Evolutionary conservation across 768 basidiomycete species (phyloP).

Genomic region (Lactifluus echinatus): DNA sequence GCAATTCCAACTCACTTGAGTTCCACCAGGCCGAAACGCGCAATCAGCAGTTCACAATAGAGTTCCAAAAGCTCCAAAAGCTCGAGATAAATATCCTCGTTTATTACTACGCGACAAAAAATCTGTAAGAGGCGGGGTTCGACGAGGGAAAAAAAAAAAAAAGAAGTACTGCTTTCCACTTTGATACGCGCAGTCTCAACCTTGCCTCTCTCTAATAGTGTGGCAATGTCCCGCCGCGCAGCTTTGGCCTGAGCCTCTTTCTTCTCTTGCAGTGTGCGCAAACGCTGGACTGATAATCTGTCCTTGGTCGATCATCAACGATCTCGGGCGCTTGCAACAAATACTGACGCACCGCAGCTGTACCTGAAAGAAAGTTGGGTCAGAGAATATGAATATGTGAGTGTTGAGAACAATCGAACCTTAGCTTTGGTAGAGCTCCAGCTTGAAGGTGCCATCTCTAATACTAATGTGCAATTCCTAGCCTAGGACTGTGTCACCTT

Average conservation of each 20-base stretch:
- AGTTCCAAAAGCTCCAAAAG: slow-evolving; percentile 88
- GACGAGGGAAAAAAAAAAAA: slow-evolving; percentile 19
- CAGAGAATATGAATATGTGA: neutral
- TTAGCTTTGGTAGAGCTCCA: slow-evolving; percentile 62
- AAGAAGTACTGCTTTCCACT: slow-evolving; percentile 68
- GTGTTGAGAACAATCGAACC: slow-evolving; percentile 25
- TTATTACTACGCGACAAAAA: slow-evolving; percentile 46
- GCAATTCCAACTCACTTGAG: slow-evolving; percentile 50
- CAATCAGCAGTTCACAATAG: slow-evolving; percentile 88
- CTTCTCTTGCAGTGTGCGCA: slow-evolving; percentile 86
- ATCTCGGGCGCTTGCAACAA: neutral
- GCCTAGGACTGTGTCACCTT: too few relatives aligned
- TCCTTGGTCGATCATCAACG: neutral
- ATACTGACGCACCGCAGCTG: slow-evolving; percentile 36
- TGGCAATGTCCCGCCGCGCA: slow-evolving; percentile 72
- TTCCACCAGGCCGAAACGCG: slow-evolving; percentile 88
- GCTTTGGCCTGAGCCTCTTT: slow-evolving; percentile 76
- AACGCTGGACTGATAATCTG: slow-evolving; percentile 77
- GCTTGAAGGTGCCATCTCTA: slow-evolving; percentile 32
- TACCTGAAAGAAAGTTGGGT: slow-evolving; percentile 29
- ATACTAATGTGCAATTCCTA: neutral
- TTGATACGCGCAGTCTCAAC: slow-evolving; percentile 79
- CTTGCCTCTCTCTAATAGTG: slow-evolving; percentile 69
- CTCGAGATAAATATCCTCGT: slow-evolving; percentile 80
- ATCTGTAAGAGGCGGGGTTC: slow-evolving; percentile 5